Base-by-base conservation (phyloP, 208 protist species). In the Leishmania mexicana region DNA sequence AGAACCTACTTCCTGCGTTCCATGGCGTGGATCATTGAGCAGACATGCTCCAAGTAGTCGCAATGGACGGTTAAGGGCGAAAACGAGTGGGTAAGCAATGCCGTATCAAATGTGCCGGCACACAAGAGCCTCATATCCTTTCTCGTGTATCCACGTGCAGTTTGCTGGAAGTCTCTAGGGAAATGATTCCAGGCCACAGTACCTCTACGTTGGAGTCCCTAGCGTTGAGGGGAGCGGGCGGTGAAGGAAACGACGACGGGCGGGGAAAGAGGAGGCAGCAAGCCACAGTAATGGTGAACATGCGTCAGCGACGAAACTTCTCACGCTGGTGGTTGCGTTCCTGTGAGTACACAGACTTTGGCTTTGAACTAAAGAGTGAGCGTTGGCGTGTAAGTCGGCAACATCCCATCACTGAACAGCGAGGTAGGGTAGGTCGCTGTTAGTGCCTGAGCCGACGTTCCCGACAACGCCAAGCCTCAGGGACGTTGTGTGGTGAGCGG, bases 161-260 rank as follows among this genome's bases (percentile, higher is more conserved):
- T 91, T 0, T 82, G 57, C 65, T 92, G 71, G 53, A 88, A 92
- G 7, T 88, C 92, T 24, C 92, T 87, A 0, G 92, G 78, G 53
- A 93, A 92, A 70, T 92, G 88, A 24, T 85, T 92, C 83, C 93
- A 94, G 1, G 90, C 47, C 11, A 94, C 57, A 6, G 86, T 67
- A 8, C 90, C 92, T 8, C 84, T 82, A 67, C 3, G 88, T 79
- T 8, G 85, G 51, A 38, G 60, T 28, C 8, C 85, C 31, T 1
- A 95, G 74, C 13, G 0, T 35, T 21, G 67, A n/a, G 1, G 93
- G 72, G 19, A 85, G 85, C 0, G 75, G 77, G 3, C 89, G 83
- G 80, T 89, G 74, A 77, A 91, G 83, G 58, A 95, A 94, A 47
- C 24, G 28, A 17, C 11, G 0, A n/a, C 35, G 35, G 35, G 28